phyloP scores from a whole-genome alignment of 352 stramenopile species.

The Pythium scleroteichum region DNA sequence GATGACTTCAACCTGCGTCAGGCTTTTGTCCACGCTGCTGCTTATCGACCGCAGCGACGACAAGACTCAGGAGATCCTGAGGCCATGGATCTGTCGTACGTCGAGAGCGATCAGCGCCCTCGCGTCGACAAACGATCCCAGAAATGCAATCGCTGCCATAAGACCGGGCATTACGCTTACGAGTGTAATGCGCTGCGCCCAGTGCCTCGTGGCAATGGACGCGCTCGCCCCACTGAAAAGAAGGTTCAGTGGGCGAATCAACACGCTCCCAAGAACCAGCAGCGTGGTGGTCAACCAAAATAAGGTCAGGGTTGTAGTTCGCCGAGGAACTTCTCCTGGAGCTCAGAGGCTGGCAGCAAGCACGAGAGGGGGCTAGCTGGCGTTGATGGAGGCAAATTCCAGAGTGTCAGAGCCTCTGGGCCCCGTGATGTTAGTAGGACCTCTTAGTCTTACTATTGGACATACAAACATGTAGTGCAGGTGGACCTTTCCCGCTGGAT shows the following conservation, averaged over 20 bases:
- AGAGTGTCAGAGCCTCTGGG: too few species aligned
- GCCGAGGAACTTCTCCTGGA: too few species aligned
- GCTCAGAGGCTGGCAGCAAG: too few species aligned
- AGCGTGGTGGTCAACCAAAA: constrained; percentile 7
- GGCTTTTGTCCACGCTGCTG: constrained; percentile 6
- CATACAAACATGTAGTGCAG: too few species aligned
- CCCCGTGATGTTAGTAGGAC: too few species aligned
- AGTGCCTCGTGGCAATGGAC: background rate
- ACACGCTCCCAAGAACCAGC: constrained; percentile 1
- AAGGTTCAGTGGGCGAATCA: background rate
- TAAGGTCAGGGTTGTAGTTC: constrained; percentile 15
- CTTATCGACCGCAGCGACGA: constrained; percentile 2
- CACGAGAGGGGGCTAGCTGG: too few species aligned
- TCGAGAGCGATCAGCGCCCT: background rate
- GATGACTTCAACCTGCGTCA: constrained; percentile 20
- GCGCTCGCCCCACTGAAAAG: background rate
- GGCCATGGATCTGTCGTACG: constrained; percentile 17
- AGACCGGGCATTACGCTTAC: constrained; percentile 6
- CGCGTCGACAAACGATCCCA: constrained; percentile 2
- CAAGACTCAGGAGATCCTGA: constrained; percentile 7
- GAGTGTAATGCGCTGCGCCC: constrained; percentile 10
- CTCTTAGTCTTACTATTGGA: too few species aligned
- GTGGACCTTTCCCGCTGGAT: too few species aligned
- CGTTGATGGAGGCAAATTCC: too few species aligned
- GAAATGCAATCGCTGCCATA: constrained; percentile 12